A percentile compares a stretch with the other conserved stretches of the same genome.
These are phyloP conservation scores for Neopestalotiopsis sp. DNA, from an alignment of 2,329 filamentous ascomycete species.

Conservation along the genomic window DNA sequence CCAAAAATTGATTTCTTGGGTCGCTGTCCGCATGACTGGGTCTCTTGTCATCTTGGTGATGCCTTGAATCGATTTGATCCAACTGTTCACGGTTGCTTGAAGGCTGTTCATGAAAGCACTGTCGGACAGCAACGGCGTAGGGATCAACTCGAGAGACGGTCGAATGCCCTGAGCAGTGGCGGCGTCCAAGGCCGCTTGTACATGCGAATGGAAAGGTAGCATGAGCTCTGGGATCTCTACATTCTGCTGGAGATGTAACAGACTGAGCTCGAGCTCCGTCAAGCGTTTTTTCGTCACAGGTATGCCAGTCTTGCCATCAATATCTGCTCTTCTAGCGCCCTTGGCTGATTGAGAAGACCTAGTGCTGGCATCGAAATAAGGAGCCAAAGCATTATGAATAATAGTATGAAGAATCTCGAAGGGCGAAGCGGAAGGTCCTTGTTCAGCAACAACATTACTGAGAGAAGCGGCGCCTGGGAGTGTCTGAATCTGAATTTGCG, in stretches of 20 bases:
- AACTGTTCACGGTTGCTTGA: constrained; percentile 91
- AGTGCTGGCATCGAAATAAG: constrained; percentile 97
- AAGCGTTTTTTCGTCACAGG: constrained; percentile 97
- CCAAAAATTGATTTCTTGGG: constrained; percentile 99
- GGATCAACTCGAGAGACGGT: constrained; percentile 80
- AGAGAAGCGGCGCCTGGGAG: constrained; percentile 80
- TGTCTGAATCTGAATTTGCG: constrained; percentile 92
- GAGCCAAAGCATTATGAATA: constrained; percentile 87
- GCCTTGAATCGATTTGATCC: constrained; percentile 98
- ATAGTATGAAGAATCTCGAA: constrained; percentile 93
- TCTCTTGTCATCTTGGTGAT: constrained; percentile 96
- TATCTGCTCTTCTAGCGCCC: constrained; percentile 76
- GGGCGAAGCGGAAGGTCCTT: constrained; percentile 76
- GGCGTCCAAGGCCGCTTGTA: constrained; percentile 83
- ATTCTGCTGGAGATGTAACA: constrained; percentile 94
- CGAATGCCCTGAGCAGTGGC: constrained; percentile 70
- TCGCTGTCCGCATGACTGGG: constrained; percentile 75
- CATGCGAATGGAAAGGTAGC: constrained; percentile 84
- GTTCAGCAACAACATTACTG: constrained; percentile 69
- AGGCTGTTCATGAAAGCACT: constrained; percentile 92
- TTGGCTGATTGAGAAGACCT: constrained; percentile 74
- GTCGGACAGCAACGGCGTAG: constrained; percentile 77
- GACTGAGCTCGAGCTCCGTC: constrained; percentile 88
- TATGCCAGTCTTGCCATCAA: constrained; percentile 91
- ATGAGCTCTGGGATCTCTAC: constrained; percentile 95